Evolutionary conservation across 495 filamentous ascomycete genomes (phyloP).

Genomic region (Cenococcum geophilum): DNA sequence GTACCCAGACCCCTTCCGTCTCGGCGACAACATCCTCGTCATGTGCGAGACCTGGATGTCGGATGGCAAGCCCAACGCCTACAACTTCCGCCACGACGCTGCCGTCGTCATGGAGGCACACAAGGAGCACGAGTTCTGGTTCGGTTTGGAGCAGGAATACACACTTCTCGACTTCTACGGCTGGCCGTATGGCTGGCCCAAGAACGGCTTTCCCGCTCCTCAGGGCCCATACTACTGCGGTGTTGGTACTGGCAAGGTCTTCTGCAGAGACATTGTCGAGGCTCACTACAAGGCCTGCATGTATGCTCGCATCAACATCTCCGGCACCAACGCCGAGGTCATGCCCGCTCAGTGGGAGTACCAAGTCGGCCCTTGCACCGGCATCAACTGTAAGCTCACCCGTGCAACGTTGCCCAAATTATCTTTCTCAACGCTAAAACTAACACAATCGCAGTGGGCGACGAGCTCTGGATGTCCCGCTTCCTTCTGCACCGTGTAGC

Average conservation of each 20-base stretch:
- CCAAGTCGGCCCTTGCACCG: slow-evolving; percentile 91
- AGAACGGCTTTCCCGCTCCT: slow-evolving; percentile 89
- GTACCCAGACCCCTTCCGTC: slow-evolving; percentile 90
- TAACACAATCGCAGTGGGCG: slow-evolving; percentile 59
- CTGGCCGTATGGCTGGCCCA: slow-evolving; percentile 93
- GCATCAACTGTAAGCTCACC: slow-evolving; percentile 65
- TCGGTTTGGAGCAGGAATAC: slow-evolving; percentile 98
- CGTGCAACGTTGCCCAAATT: not conserved
- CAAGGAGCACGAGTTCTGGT: slow-evolving; percentile 82
- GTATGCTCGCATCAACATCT: slow-evolving; percentile 86
- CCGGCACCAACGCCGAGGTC: slow-evolving; percentile 98
- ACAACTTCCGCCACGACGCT: slow-evolving; percentile 91
- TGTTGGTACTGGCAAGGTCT: slow-evolving; percentile 94
- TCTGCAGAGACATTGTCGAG: slow-evolving; percentile 97
- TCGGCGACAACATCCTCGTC: slow-evolving; percentile 78
- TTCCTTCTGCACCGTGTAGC: slow-evolving; percentile 95
- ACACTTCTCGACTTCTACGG: slow-evolving; percentile 81
- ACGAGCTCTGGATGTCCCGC: slow-evolving; percentile 95
- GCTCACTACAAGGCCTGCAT: slow-evolving; percentile 97
- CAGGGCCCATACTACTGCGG: slow-evolving; percentile 99
- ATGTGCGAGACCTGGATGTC: slow-evolving; percentile 93
- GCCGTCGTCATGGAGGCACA: slow-evolving; percentile 84
- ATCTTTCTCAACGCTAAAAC: too few relatives aligned
- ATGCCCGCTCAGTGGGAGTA: slow-evolving; percentile 99
- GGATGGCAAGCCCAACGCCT: slow-evolving; percentile 97